Evolutionary conservation across 2,329 filamentous ascomycete genomes (phyloP).

Genomic region (Calonectria pseudoreteaudii): DNA sequence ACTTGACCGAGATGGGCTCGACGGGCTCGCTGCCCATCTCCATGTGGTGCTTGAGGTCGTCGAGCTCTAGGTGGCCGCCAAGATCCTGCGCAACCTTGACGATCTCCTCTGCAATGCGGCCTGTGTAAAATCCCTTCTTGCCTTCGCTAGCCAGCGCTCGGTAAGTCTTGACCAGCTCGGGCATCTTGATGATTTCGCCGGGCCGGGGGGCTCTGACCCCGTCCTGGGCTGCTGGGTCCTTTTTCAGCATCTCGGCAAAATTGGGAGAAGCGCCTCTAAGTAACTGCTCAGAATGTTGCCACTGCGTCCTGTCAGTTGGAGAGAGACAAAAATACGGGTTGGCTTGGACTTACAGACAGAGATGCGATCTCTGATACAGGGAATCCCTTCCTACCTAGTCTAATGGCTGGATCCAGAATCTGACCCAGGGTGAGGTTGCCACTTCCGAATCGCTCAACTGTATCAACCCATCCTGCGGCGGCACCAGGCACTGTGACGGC

Average conservation of each 20-base stretch:
- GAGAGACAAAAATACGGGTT: fast-evolving
- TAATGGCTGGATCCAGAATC: conserved; percentile 85
- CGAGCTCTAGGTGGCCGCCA: conserved; percentile 82
- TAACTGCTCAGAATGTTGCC: conserved; percentile 72
- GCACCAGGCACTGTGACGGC: conserved; percentile 91
- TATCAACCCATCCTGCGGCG: conserved; percentile 93
- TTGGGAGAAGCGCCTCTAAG: conserved; percentile 86
- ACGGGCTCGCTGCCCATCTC: conserved; percentile 78
- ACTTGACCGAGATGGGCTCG: conserved; percentile 85
- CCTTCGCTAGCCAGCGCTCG: conserved; percentile 81
- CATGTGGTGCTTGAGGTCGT: conserved; percentile 84
- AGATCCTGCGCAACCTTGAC: conserved; percentile 81
- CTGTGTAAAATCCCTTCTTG: conserved; percentile 92
- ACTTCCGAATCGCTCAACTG: conserved; percentile 88
- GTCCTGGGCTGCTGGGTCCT: conserved; percentile 73
- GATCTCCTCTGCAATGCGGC: conserved; percentile 83
- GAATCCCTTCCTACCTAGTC: conserved; percentile 88
- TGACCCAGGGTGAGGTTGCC: conserved; percentile 82
- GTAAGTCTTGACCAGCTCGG: conserved; percentile 84
- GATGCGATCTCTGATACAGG: conserved; percentile 86
- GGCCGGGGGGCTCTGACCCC: conserved; percentile 80
- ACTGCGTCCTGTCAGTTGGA: conserved; percentile 63
- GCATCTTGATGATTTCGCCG: conserved; percentile 92
- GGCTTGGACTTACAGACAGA: conserved; percentile 66
- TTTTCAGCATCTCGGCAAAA: conserved; percentile 87